Evolutionary conservation across 495 filamentous ascomycete species (phyloP).

Genomic region (Podospora sp.): DNA sequence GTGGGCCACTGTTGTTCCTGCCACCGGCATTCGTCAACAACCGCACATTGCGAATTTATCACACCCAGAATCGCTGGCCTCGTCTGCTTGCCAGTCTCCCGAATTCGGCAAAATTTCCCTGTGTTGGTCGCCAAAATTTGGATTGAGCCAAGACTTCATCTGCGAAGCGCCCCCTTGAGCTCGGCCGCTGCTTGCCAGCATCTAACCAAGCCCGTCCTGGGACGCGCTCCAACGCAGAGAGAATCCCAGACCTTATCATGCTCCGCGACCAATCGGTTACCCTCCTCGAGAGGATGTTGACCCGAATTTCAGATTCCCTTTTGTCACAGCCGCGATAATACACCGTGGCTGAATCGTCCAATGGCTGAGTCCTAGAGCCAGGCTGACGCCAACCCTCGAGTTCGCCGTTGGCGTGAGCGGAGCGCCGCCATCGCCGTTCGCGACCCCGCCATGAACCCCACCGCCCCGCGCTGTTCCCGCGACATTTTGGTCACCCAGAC

Average conservation of each 20-base stretch:
- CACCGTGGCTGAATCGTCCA: neutral
- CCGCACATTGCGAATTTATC: neutral
- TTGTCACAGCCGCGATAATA: neutral
- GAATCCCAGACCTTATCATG: neutral
- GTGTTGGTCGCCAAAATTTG: neutral
- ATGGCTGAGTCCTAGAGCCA: neutral
- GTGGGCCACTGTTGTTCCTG: neutral
- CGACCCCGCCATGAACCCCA: conserved; percentile 6
- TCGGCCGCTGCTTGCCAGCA: too few species aligned
- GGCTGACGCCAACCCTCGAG: neutral
- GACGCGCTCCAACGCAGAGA: neutral
- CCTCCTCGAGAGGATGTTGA: neutral
- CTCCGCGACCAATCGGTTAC: neutral
- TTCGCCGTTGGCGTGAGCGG: neutral
- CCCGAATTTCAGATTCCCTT: neutral
- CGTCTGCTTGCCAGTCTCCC: neutral
- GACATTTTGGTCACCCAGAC: neutral
- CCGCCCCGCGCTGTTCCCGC: conserved; percentile 2
- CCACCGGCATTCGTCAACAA: neutral
- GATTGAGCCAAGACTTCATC: neutral
- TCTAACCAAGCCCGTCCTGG: neutral
- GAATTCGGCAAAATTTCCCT: neutral
- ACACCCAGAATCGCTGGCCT: neutral
- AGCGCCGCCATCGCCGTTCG: neutral
- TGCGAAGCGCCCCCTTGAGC: too few species aligned